Conservation (phyloP, 148 eudicot species). For the Rhododendron henanense region DNA sequence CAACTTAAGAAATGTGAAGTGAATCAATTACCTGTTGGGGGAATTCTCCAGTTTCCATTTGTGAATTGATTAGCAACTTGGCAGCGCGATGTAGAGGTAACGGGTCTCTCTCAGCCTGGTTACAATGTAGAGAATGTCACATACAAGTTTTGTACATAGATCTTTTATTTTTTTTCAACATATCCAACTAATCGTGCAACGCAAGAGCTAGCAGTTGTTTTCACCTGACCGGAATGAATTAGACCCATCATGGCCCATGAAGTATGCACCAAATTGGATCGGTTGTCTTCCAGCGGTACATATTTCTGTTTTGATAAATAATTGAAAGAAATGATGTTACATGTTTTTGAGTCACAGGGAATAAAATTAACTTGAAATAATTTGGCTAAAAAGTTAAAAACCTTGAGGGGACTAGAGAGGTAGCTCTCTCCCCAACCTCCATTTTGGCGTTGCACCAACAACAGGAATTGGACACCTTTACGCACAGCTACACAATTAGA, state of each 20-base stretch:
- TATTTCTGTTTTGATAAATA: constrained; percentile 21
- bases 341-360: background rate
- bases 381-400: background rate
- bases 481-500: constrained; percentile 30
- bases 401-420: constrained; percentile 39
- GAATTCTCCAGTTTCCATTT: constrained; percentile 40
- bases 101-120: constrained; percentile 34
- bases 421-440: constrained; percentile 69
- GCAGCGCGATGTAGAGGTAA: constrained; percentile 39
- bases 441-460: constrained; percentile 20
- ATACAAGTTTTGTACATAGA: background rate
- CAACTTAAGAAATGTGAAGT: background rate
- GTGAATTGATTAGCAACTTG: constrained; percentile 39
- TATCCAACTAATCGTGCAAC: background rate
- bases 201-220: background rate
- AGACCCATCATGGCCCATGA: constrained; percentile 41
- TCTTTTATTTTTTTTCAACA: background rate
- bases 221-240: constrained; percentile 33
- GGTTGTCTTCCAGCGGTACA: constrained; percentile 31
- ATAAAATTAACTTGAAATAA: background rate
- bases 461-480: constrained; percentile 33
- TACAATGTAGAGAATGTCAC: background rate
- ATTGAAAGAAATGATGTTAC: background rate
- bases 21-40: constrained; percentile 35
- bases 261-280: constrained; percentile 41